Evolutionary conservation across 768 basidiomycete genomes (phyloP), one percentile per base, ranked within the genome.

Genomic region (Amanita pseudoporphyria): DNA sequence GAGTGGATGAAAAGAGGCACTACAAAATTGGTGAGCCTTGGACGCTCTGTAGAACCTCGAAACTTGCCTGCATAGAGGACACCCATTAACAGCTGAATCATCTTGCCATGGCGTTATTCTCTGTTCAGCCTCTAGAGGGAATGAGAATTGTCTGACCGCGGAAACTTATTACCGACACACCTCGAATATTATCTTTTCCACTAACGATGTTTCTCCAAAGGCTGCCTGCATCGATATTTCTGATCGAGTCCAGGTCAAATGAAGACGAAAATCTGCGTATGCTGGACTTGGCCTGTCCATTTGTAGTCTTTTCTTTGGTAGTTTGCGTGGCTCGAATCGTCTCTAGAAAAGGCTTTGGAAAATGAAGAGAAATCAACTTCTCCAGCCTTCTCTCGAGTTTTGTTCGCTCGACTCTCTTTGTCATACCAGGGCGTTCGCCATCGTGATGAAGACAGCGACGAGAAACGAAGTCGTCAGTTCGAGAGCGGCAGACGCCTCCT

Each of bases 71-170:
- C 95, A 99, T 53, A 95, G 68, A 1, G 90, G 85, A 68, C 95
- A 99, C 52, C 82, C 81, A 39, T 75, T 77, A 1, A 82, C 90
- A 3, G 71, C 58, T 1, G 77, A 70, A 60, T 98, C 95, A 35
- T 86, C 81, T 62, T 96, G 81, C 95, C 95, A 99, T 4, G 91
- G 91, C 2, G 96, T 92, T 56, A 99, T 93, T 38, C 77, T 72
- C 64, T 95, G 94, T 64, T 99, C 95, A 3, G 82, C 84, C 47
- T 76, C 84, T 87, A 49, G 10, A 30, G 44, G 42, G 22, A 30
- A 19, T 40, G 30, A 50, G 53, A 39, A 44, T 13, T 44, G 31
- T 18, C 53, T 48, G 48, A 37, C 18, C 7, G 49, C 37, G 48
- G 3, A 6, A 21, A 35, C 24, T 16, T 28, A 37, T 40, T 55